phyloP scores from a whole-genome alignment of 129 eudicot species.

The Flaveria sonorensis region DNA sequence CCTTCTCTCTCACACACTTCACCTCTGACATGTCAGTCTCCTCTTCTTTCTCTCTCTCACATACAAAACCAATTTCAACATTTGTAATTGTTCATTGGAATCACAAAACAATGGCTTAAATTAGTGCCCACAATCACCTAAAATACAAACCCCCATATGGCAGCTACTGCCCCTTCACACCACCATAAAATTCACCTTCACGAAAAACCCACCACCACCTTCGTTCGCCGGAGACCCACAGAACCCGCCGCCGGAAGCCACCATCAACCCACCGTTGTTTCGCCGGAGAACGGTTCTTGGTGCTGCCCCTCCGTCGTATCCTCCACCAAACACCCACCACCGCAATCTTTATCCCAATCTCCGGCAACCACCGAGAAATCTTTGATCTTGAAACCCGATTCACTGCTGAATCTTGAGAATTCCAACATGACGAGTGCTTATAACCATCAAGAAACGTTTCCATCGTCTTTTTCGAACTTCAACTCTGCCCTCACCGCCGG shows the following conservation, averaged over 20 bases:
- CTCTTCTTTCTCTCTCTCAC: slow-evolving; percentile 22
- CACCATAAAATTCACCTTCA: slow-evolving; percentile 34
- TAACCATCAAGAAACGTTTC: slow-evolving; percentile 43
- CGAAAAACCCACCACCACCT: slow-evolving; percentile 40
- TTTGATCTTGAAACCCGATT: slow-evolving; percentile 27
- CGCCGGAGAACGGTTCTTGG: slow-evolving; percentile 54
- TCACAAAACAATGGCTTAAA: slow-evolving; percentile 32
- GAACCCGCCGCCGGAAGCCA: slow-evolving; percentile 55
- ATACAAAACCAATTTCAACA: slow-evolving; percentile 9
- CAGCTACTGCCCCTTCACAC: slow-evolving; percentile 37
- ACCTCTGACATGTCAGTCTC: slow-evolving; percentile 29
- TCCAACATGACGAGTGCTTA: slow-evolving; percentile 18
- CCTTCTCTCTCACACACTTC: slow-evolving; percentile 25
- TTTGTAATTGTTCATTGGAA: too few relatives aligned
- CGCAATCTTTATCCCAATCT: slow-evolving; percentile 21
- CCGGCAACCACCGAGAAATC: slow-evolving; percentile 2
- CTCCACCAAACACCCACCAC: slow-evolving; percentile 8
- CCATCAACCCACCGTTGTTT: slow-evolving; percentile 38
- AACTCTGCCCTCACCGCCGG: slow-evolving; percentile 89
- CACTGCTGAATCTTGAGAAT: slow-evolving; percentile 25
- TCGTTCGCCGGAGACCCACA: slow-evolving; percentile 54
- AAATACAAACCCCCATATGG: slow-evolving; percentile 35
- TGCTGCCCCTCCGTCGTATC: slow-evolving; percentile 48
- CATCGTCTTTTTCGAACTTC: slow-evolving; percentile 65
- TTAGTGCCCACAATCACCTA: background rate